Conservation (phyloP, 73 alveolate species). For the Paramecium sonneborni region DNA sequence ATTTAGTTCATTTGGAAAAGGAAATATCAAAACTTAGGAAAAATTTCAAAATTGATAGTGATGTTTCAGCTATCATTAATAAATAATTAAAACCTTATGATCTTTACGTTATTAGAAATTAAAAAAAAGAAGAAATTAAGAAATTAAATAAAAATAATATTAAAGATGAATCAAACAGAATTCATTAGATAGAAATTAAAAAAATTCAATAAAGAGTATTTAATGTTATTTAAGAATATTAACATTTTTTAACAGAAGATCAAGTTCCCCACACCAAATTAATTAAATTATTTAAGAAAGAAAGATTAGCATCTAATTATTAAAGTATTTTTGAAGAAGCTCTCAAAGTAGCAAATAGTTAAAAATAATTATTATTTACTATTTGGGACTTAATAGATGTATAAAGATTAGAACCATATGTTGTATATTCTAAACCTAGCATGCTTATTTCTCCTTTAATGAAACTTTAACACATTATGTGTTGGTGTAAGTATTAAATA, state of each 20-base stretch:
- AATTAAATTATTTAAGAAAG: constrained; percentile 19
- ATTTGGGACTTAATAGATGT: background rate
- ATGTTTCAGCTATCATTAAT: background rate
- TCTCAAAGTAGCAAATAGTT: constrained; percentile 3
- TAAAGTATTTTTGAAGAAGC: background rate
- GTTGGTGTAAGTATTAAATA: constrained; percentile 29
- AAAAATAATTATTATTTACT: background rate
- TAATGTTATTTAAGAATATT: background rate
- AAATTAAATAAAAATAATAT: background rate
- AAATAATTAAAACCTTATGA: background rate
- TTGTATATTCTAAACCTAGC: background rate
- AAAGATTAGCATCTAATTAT: background rate
- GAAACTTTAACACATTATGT: background rate
- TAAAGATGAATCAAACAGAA: background rate
- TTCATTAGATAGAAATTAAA: background rate
- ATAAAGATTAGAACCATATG: background rate
- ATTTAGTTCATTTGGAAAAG: constrained; percentile 32
- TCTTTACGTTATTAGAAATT: background rate
- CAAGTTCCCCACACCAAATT: background rate
- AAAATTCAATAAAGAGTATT: background rate
- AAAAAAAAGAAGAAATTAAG: background rate
- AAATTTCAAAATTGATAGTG: constrained; percentile 9
- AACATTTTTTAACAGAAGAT: background rate
- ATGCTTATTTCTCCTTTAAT: background rate
- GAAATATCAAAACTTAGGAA: background rate